Evolutionary conservation across 2,329 filamentous ascomycete species (phyloP), one percentile per base, ranked within the genome.

Genomic region (Neonectria punicea): DNA sequence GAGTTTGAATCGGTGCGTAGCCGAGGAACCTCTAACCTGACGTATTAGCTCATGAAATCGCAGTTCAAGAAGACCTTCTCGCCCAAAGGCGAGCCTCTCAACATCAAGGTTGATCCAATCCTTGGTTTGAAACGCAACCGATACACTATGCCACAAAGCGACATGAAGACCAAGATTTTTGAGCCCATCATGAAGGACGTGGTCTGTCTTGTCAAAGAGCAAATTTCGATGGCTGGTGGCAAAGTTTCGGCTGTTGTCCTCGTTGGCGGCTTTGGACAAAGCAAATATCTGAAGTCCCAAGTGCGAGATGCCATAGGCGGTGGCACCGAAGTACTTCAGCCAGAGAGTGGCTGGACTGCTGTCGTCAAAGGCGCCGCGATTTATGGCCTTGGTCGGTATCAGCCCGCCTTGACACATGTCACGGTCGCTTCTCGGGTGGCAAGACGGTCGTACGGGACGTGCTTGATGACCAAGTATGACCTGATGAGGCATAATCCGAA

Each of bases 141-240:
- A 32, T 74, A 67, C 59, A 78, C 75, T 2, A 74, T 80, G 68
- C 58, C 79, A n/a, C 74, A 87, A 77, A 57, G 91, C 89, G 75
- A 46, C 86, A 94, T 78, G 91, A 93, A 72, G 86, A 91, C 77
- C 85, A 82, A 71, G 87, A 78, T 80, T 13, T 79, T 80, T 60
- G 77, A 78, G 5, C 78, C 79, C 5, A 80, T 80, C 69, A 82
- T 70, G 78, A 86, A 76, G 77, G 75, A 82, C 20, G 77, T 81
- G n/a, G 74, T 80, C 3, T 79, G 79, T 2, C 78, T 82, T 5
- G 79, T 85, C 51, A 78, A 80, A 43, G 82, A 80, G 53, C 79
- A 80, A 58, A 76, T 80, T 30, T 69, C 72, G 13, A 77, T 80
- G 78, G 79, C 76, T 4, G 77, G 75, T 16, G 69, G 72, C 20